Base-by-base conservation (phyloP, 257 asterid genomes). In the Striga asiatica region DNA sequence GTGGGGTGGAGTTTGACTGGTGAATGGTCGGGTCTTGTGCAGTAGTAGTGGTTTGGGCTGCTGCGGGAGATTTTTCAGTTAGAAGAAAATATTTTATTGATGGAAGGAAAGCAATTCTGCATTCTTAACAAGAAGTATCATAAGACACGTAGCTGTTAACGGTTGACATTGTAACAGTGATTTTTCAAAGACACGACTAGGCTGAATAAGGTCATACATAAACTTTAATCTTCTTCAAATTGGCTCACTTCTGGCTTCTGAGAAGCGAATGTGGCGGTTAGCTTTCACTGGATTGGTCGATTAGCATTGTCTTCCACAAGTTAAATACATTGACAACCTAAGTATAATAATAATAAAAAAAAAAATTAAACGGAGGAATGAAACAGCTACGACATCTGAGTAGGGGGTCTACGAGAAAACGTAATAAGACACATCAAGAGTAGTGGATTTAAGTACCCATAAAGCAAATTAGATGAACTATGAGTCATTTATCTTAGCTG, bases 51-150 rank as follows among this genome's bases (percentile, higher is more conserved):
- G n/a, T n/a, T n/a, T n/a, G n/a, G n/a, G n/a, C n/a, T n/a, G n/a
- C n/a, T n/a, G n/a, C n/a, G n/a, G n/a, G n/a, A n/a, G 42, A 34
- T 28, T 70, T 66, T 70, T 67, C 56, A 55, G 20, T 46, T 55
- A 28, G 56, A 43, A 65, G 53, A 17, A 62, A 45, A 24, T 6
- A 6, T 25, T 59, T 25, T 20, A 34, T 27, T 31, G 17, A 35
- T 14, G 12, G 14, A 12, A 35, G 24, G 37, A 6, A 22, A n/a
- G 46, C 64, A 47, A 56, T 10, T 31, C n/a, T 38, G 43, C 18
- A 39, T 50, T 48, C 39, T 35, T n/a, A n/a, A n/a, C n/a, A 16
- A 6, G 0, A 20, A 48, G 24, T 56, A 14, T 17, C 14, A 14
- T 23, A 50, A 34, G 29, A 64, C 37, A 64, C 55, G 8, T 6